Conservation (phyloP, 2,329 filamentous ascomycete species). For the Curvularia verruculosa region DNA sequence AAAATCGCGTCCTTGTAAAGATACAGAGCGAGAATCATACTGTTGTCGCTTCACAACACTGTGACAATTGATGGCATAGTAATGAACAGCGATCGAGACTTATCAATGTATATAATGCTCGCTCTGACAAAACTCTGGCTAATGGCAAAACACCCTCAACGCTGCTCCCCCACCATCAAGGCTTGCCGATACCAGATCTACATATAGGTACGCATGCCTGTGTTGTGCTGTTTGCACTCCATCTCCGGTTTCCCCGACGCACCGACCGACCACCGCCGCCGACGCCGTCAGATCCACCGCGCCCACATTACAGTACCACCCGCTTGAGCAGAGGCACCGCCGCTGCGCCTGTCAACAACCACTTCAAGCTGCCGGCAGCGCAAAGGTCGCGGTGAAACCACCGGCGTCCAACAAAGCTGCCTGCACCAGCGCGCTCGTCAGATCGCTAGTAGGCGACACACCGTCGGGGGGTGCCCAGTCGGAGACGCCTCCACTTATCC, state of each 20-base stretch:
- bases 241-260: background rate
- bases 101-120: background rate
- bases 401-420: background rate
- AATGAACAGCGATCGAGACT: background rate
- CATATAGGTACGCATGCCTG: background rate
- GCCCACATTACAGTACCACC: background rate
- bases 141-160: background rate
- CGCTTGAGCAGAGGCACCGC: background rate
- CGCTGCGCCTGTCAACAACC: slow-evolving; percentile 19
- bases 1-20: background rate
- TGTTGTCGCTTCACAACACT: background rate
- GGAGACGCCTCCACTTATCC: slow-evolving; percentile 1
- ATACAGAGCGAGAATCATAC: background rate
- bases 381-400: slow-evolving; percentile 12
- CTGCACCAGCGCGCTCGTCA: background rate
- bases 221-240: background rate
- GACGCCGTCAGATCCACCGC: background rate
- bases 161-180: background rate
- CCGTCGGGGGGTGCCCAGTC: slow-evolving; percentile 15
- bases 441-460: background rate
- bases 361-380: slow-evolving; percentile 24
- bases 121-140: background rate
- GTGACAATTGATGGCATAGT: background rate
- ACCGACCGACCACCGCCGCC: background rate
- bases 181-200: background rate